Evolutionary conservation across 257 asterid species (phyloP).

Genomic region (Ehretia macrophylla): DNA sequence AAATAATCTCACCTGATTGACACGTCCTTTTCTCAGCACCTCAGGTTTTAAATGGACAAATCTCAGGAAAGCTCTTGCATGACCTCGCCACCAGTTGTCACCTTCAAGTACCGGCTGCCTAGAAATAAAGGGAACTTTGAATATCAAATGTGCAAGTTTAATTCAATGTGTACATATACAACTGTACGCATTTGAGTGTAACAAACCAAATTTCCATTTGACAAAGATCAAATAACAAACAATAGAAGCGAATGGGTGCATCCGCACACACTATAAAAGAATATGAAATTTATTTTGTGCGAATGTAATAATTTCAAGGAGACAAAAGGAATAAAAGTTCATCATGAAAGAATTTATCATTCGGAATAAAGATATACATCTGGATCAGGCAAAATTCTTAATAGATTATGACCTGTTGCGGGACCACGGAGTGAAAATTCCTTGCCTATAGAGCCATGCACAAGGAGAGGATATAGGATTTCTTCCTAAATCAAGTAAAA

Average conservation of each 20-base stretch:
- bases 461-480: slow-evolving; percentile 25
- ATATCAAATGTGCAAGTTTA: neutral
- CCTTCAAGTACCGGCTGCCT: slow-evolving; percentile 29
- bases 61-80: slow-evolving; percentile 30
- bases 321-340: neutral
- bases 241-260: no score
- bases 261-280: no score
- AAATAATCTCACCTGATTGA: slow-evolving; percentile 25
- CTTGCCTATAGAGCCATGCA: slow-evolving; percentile 32
- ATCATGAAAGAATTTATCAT: neutral
- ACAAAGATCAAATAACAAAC: no score
- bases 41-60: slow-evolving; percentile 22
- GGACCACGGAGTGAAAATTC: slow-evolving; percentile 30
- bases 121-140: neutral
- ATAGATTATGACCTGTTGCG: slow-evolving; percentile 17
- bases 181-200: no score
- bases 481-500: slow-evolving; percentile 35
- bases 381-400: no score
- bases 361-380: neutral
- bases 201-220: neutral
- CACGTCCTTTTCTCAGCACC: slow-evolving; percentile 28
- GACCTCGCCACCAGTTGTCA: slow-evolving; percentile 39
- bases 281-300: neutral
- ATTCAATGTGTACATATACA: neutral
- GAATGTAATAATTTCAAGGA: neutral